Base-by-base conservation (phyloP, 352 stramenopile species). In the Thraustochytrium striatum region DNA sequence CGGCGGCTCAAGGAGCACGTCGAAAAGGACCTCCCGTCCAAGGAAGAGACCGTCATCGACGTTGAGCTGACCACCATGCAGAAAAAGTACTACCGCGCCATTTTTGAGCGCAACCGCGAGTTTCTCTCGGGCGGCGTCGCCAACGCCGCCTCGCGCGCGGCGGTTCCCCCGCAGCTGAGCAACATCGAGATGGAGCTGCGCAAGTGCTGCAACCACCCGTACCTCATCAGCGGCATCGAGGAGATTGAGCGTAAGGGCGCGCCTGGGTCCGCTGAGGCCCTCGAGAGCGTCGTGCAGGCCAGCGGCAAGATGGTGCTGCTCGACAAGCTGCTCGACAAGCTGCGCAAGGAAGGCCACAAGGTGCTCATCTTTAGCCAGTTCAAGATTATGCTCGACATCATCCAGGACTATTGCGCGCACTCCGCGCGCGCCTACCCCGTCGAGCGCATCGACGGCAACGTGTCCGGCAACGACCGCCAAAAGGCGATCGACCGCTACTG, bases 141-240 rank as follows among this genome's bases (percentile, higher is more conserved):
- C 13, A 13, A 69, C 11, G 5, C 57, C 5, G 43, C 8, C 21
- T 53, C 47, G 47, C 32, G 47, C 11, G 25, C 28, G 5, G 69
- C 33, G 2, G 32, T 79, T 28, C 25, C 8, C 21, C 41, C 41
- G 39, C 62, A 73, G 32, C 41, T 73, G 21, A 65, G 98, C 85
- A 99, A 99, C 78, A 96, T 99, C 72, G 94, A 99, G 86, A 99
- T 99, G 95, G 95, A 99, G 81, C 87, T 99, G 62, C 89, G 96
- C 72, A 99, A 99, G 86, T 99, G 95, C 86, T 99, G 97, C 86
- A 99, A 99, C 83, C 97, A 99, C 83, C 97, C 97, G 13, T 99
- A 98, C 84, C 88, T 99, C 41, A 95, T 99, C 75, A 88, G 92
- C 44, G 96, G 96, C 25, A 93, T 99, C 1, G 96, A 99, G 84